phyloP scores from a whole-genome alignment of 108 stramenopile genomes.

The Cyclostephanos tholiformis region DNA sequence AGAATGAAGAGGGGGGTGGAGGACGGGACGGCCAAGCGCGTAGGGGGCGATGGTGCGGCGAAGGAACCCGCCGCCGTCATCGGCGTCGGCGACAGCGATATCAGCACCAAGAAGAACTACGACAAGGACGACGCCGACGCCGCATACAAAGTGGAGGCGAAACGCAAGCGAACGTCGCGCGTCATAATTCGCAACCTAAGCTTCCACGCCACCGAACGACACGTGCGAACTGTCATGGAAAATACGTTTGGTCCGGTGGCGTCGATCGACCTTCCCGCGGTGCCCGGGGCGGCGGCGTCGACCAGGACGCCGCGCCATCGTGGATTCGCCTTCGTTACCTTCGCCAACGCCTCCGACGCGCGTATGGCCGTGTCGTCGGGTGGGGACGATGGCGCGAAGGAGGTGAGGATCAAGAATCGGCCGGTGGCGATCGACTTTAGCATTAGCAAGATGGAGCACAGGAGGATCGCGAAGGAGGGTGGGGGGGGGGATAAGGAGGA shows the following conservation, averaged over 20 bases:
- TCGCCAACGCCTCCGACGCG: conserved; percentile 54
- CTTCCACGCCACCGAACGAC: conserved; percentile 79
- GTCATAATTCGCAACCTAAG: conserved; percentile 90
- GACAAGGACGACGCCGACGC: conserved; percentile 23
- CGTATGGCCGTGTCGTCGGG: conserved; percentile 69
- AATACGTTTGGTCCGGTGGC: conserved; percentile 64
- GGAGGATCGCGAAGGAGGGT: conserved; percentile 52
- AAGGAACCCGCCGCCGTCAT: too few species aligned
- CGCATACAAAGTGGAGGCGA: conserved; percentile 17
- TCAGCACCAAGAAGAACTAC: too few species aligned
- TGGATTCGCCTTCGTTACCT: conserved; percentile 95
- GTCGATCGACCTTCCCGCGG: conserved; percentile 84
- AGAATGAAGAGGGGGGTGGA: not conserved
- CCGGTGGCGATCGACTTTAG: conserved; percentile 86
- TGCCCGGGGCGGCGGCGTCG: conserved; percentile 28
- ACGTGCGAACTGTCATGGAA: conserved; percentile 71
- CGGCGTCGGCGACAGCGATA: too few species aligned
- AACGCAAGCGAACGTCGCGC: conserved; percentile 68
- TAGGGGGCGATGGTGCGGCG: too few species aligned
- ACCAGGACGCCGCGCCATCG: conserved; percentile 55
- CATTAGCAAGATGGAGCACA: conserved; percentile 81
- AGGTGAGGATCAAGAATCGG: conserved; percentile 78
- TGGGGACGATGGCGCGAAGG: conserved; percentile 26
- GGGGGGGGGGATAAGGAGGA: conserved; percentile 28
- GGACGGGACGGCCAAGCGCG: not conserved